phyloP scores from a whole-genome alignment of 2,329 filamentous ascomycete genomes.

The Moelleriella libera region DNA sequence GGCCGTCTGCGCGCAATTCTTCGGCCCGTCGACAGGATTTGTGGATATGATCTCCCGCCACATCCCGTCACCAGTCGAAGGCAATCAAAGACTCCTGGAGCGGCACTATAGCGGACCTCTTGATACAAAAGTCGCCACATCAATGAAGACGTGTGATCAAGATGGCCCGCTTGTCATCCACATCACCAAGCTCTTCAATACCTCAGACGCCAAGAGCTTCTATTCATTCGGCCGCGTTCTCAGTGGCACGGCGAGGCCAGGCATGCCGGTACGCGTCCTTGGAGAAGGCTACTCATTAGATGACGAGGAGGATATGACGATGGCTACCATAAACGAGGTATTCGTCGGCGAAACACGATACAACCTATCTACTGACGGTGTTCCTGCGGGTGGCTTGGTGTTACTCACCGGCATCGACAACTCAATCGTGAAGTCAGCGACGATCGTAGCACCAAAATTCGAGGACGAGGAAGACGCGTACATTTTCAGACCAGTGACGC shows the following conservation, averaged over 20 bases:
- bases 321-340: slow-evolving; percentile 70
- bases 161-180: slow-evolving; percentile 88
- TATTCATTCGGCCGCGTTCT: slow-evolving; percentile 82
- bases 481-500: slow-evolving; percentile 83
- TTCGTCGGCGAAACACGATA: slow-evolving; percentile 90
- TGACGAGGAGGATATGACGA: slow-evolving; percentile 93
- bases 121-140: slow-evolving; percentile 64
- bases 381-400: slow-evolving; percentile 88
- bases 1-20: slow-evolving; percentile 88
- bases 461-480: slow-evolving; percentile 84
- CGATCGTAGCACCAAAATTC: slow-evolving; percentile 66
- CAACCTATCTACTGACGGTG: slow-evolving; percentile 78
- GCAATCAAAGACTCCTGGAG: slow-evolving; percentile 62
- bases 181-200: slow-evolving; percentile 85
- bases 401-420: slow-evolving; percentile 90
- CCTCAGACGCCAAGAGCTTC: slow-evolving; percentile 80
- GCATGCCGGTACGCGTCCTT: slow-evolving; percentile 74
- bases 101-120: slow-evolving; percentile 85
- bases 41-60: slow-evolving; percentile 92
- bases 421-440: slow-evolving; percentile 95
- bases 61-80: slow-evolving; percentile 72
- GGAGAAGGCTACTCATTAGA: slow-evolving; percentile 94
- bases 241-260: slow-evolving; percentile 77
- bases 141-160: slow-evolving; percentile 73
- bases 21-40: slow-evolving; percentile 76